Evolutionary conservation across 1,284 basidiomycete genomes (phyloP), one percentile per base, ranked within the genome.

Genomic region (Cystobasidiaceae sp.): DNA sequence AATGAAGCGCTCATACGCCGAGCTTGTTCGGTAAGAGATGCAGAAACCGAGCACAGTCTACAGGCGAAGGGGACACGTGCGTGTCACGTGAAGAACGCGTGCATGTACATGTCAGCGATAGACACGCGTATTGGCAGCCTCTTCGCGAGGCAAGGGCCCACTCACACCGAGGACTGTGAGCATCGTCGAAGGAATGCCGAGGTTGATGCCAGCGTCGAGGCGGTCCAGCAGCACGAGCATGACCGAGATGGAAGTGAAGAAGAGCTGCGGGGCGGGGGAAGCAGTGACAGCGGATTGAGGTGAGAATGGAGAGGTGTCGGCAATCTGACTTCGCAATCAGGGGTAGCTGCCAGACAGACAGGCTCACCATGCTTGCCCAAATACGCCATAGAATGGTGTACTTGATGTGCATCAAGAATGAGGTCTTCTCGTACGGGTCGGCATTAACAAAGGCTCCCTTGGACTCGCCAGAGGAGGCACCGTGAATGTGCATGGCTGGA

Each of bases 11-110:
- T 55, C 61, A 37, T 64, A 64, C n/a, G 61, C 51, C 25, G 61
- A 64, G 28, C 51, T 55, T 30, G 61, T 64, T 2, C 61, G 51
- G 52, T 64, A 64, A 33, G 46, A 51, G n/a, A 64, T 64, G 61
- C 51, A 55, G 43, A 64, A 64, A 34, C 61, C 61, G 7, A 64
- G 52, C 13, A 64, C 61, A 32, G 61, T 64, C 56, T 59, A 30
- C 28, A 30, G 13, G 23, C n/a, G n/a, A n/a, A n/a, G n/a, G n/a
- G 11, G n/a, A n/a, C 11, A 9, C 9, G n/a, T 39, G 37, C n/a
- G 11, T 9, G 37, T 39, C n/a, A 9, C 11, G 9, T 9, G 37
- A 9, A 9, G n/a, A n/a, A 39, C 37, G n/a, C n/a, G n/a, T n/a
- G n/a, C n/a, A n/a, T n/a, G n/a, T n/a, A n/a, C n/a, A n/a, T n/a